Evolutionary conservation across 805 yeast species (phyloP), one percentile per base, ranked within the genome.

Genomic region (Priceomyces medius): DNA sequence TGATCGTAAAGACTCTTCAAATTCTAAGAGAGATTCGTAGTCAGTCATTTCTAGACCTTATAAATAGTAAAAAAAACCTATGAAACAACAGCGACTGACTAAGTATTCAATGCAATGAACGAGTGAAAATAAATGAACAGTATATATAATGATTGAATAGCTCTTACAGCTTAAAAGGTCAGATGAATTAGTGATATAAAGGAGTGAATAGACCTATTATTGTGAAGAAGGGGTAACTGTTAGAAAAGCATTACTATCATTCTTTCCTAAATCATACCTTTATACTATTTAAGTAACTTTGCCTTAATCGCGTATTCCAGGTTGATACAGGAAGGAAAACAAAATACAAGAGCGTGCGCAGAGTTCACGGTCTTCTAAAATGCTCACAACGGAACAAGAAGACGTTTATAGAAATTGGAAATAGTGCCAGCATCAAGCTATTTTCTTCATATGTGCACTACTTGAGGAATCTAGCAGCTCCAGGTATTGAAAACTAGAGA

Each of bases 1-100:
- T 19, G 48, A 36, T 20, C 55, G 40, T 9, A 64, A 53, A 12
- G 68, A 58, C 34, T 63, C 67, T 46, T 65, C 71, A 38, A 65
- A 65, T 42, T 65, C 69, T 26, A 64, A 48, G 14, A 63, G 50
- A 7, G 64, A 49, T 45, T 53, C 60, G 46, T 51, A 57, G 41
- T 62, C 58, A 27, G 54, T 46, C 45, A 34, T 41, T 18, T 26
- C 12, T 26, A 26, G 14, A 14, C n/a, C 29, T 26, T 10, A 12
- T 21, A 7, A 9, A 21, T 21, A 21, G 29, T 26, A 26, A 26
- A n/a, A 5, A n/a, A n/a, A n/a, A n/a, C n/a, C n/a, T n/a, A n/a
- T 18, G 13, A 5, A 10, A 26, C 21, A 34, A 16, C 14, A 34
- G 19, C 4, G 37, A 16, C 8, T 12, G 35, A 31, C 18, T 28